Conservation (phyloP, 2,329 filamentous ascomycete species). For the Xylariaceae sp. region DNA sequence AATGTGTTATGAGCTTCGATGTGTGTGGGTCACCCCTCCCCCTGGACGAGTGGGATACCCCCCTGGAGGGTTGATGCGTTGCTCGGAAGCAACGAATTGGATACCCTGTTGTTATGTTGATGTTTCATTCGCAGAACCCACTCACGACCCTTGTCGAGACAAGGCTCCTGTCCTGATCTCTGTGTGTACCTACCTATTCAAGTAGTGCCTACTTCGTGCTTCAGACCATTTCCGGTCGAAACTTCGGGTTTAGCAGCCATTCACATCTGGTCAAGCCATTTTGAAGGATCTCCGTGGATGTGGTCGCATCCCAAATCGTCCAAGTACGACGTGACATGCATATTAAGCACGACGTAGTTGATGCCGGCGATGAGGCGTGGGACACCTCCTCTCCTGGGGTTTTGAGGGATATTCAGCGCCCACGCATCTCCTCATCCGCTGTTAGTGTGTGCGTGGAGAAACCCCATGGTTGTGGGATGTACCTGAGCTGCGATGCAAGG, state of each 20-base stretch:
- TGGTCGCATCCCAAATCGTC: not conserved
- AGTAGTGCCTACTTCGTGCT: not conserved
- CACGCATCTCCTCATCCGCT: conserved; percentile 15
- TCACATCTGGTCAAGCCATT: not conserved
- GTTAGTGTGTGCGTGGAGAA: conserved; percentile 15
- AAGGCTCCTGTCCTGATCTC: not conserved
- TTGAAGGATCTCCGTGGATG: not conserved
- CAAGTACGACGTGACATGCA: not conserved
- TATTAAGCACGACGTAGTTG: not conserved
- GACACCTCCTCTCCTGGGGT: not conserved
- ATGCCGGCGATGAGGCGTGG: not conserved
- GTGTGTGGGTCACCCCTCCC: not conserved
- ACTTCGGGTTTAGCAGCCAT: not conserved
- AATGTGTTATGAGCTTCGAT: conserved; percentile 8
- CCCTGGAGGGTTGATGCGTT: conserved; percentile 5
- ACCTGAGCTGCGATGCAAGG: conserved; percentile 18
- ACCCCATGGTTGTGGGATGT: conserved; percentile 13
- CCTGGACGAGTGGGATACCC: conserved; percentile 14
- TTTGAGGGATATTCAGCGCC: conserved; percentile 3
- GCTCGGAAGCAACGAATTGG: conserved; percentile 8
- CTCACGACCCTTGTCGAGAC: not conserved
- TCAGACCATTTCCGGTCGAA: not conserved
- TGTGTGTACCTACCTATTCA: not conserved
- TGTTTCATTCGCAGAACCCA: conserved; percentile 9
- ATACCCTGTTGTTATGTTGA: conserved; percentile 16